Base-by-base conservation (phyloP, 2,329 filamentous ascomycete genomes). In the Coniella vitis region DNA sequence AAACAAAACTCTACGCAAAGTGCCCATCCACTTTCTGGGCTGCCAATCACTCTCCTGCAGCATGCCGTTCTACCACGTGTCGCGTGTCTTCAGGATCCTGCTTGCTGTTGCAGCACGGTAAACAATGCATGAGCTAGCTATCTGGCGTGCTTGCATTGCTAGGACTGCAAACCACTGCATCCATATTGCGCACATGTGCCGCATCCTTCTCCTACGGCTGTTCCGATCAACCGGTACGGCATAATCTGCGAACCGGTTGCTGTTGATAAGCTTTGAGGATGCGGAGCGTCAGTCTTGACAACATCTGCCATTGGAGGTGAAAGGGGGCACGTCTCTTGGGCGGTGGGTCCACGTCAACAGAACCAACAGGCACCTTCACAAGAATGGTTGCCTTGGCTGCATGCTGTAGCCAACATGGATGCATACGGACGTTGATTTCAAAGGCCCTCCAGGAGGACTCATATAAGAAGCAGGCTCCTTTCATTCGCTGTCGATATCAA, bases 21-120 rank as follows among this genome's bases (percentile, higher is more conserved):
- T 20, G 16, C 25, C 19, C 40, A 42, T 42, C 40, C 40, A 42
- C 40, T 42, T 42, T 42, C 40, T 42, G 7, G 40, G 40, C 40
- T 17, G 22, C 40, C 40, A 42, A 42, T 42, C 40, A 16, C 16
- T 34, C 10, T 17, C 13, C 40, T 32, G 40, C 29, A 34, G 40
- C 25, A 42, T 9, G 17, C 7, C 12, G n/a, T 4, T 31, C 12
- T 20, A 34, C 40, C 40, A 42, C 40, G 40, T 42, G 40, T 42
- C 40, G 40, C 14, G 12, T 34, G 25, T 32, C 16, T 32, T 32
- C 40, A 42, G 40, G 40, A 42, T 42, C 29, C 29, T 42, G 39
- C 39, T 29, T 29, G 25, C 25, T 29, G 25, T 21, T 21, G 16
- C 25, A 32, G 39, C 39, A 19, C 25, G 39, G 25, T 29, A 29